A percentile compares a stretch with the other conserved stretches of the same genome.
These are phyloP conservation scores for Spinellus fusiger DNA, from an alignment of 192 early-diverging fungal genomes.

Conservation along the genomic window DNA sequence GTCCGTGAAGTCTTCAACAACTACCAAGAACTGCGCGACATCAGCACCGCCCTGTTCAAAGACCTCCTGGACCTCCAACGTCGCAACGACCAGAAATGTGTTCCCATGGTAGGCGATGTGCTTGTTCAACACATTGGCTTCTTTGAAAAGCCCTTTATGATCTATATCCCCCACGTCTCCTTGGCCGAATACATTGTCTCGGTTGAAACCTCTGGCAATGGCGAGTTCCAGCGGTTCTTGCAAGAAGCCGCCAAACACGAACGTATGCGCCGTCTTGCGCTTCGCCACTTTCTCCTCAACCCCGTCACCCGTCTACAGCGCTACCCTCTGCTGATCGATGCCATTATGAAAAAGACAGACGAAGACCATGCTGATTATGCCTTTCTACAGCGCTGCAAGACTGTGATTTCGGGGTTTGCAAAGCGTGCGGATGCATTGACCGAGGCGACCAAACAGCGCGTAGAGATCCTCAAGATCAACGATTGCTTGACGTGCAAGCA, in stretches of 20 bases:
- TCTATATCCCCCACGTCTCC: slow-evolving; percentile 78
- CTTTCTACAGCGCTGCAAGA: slow-evolving; percentile 39
- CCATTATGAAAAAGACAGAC: slow-evolving; percentile 76
- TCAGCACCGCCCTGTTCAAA: slow-evolving; percentile 54
- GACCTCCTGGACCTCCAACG: slow-evolving; percentile 48
- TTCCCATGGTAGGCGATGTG: slow-evolving; percentile 76
- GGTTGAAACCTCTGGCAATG: slow-evolving; percentile 63
- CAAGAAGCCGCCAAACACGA: slow-evolving; percentile 30
- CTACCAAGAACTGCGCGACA: slow-evolving; percentile 20
- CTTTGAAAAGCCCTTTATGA: slow-evolving; percentile 68
- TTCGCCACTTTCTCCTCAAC: slow-evolving; percentile 50
- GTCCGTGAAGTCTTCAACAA: slow-evolving; percentile 76
- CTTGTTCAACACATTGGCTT: slow-evolving; percentile 64
- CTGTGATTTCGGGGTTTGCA: slow-evolving; percentile 6
- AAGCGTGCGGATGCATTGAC: neutral
- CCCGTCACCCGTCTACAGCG: slow-evolving; percentile 82
- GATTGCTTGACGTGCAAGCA: slow-evolving; percentile 26
- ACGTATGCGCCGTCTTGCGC: slow-evolving; percentile 17
- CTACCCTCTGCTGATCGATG: slow-evolving; percentile 80
- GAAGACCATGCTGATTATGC: slow-evolving; percentile 72
- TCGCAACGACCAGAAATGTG: slow-evolving; percentile 54
- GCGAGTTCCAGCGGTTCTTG: slow-evolving; percentile 66
- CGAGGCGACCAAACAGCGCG: slow-evolving; percentile 1
- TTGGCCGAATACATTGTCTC: slow-evolving; percentile 78
- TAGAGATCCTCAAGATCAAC: slow-evolving; percentile 14